Evolutionary conservation across 495 filamentous ascomycete species (phyloP).

Genomic region (Coniosporium apollinis): DNA sequence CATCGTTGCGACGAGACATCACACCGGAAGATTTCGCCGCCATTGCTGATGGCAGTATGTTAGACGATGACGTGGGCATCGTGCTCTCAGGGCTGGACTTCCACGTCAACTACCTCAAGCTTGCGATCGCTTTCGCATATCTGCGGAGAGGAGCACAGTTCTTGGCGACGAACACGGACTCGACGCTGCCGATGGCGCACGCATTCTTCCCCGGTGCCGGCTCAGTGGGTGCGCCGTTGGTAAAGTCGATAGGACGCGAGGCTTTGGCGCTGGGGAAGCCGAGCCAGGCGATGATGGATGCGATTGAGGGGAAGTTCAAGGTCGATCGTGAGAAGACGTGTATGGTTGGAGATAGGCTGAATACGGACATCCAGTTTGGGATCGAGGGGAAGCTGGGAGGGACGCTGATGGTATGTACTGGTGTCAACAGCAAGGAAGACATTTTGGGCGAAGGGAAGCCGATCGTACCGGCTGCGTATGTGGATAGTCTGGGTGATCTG

Average conservation of each 20-base stretch:
- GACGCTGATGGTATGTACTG: slow-evolving; percentile 80
- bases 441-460: slow-evolving; percentile 45
- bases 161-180: slow-evolving; percentile 84
- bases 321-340: slow-evolving; percentile 74
- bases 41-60: slow-evolving; percentile 54
- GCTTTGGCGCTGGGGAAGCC: slow-evolving; percentile 81
- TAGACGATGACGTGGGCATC: slow-evolving; percentile 77
- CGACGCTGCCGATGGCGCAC: slow-evolving; percentile 62
- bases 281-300: slow-evolving; percentile 98
- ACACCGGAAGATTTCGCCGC: slow-evolving; percentile 58
- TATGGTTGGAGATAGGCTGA: slow-evolving; percentile 89
- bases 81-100: slow-evolving; percentile 85
- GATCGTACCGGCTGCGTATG: slow-evolving; percentile 58
- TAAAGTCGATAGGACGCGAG: slow-evolving; percentile 49
- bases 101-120: slow-evolving; percentile 87
- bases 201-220: slow-evolving; percentile 87
- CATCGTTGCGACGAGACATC: slow-evolving; percentile 55
- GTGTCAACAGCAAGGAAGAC: slow-evolving; percentile 68
- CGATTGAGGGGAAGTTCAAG: slow-evolving; percentile 85
- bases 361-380: slow-evolving; percentile 95
- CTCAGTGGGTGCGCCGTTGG: slow-evolving; percentile 58
- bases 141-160: slow-evolving; percentile 70
- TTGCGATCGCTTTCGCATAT: slow-evolving; percentile 70
- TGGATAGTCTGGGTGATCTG: slow-evolving; percentile 70
- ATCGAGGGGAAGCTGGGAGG: slow-evolving; percentile 81